Base-by-base conservation (phyloP, 306 rosid species). In the Casuarina equisetifolia region DNA sequence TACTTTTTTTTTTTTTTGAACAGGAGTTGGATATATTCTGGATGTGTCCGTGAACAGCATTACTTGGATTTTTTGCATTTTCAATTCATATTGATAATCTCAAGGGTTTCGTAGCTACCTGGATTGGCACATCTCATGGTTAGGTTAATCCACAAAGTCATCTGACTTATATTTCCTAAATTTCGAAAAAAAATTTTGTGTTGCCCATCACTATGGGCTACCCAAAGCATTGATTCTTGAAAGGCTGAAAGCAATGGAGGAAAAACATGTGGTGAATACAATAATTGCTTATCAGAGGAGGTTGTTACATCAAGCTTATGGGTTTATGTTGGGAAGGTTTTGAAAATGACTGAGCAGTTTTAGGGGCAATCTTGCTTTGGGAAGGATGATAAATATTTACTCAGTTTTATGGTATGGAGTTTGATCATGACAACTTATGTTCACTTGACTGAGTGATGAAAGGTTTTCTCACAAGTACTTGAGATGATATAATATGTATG, bases 11-110 rank as follows among this genome's bases (percentile, higher is more conserved):
- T 19, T 57, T 9, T 46, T 48, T 48, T 48, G 11, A 16, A 8
- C 63, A 57, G 20, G n/a, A 57, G 63, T 57, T 57, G 63, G 36
- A 57, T 57, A 57, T 57, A 20, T 57, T 48, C 36, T 57, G 63
- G 63, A 19, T 57, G 11, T 57, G 38, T 57, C 38, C 32, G 8
- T 57, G 20, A 9, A 8, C 51, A 48, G 13, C 51, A 48, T 48
- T 48, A 48, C 9, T 48, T 48, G 13, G 51, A 9, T 54, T 54
- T 9, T 0, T 54, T 54, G 59, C 20, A 7, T n/a, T 53, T 7
- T n/a, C 32, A 54, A 16, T 54, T 54, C 59, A 6, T n/a, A n/a
- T 54, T 54, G 59, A 6, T 54, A 20, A 54, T 17, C 4, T 62
- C 5, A 19, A 62, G 69, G 44, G 11, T 62, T 62, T 6, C 69